Evolutionary conservation across 2,329 filamentous ascomycete genomes (phyloP), one percentile per base, ranked within the genome.

Genomic region (Coniella lustricola): DNA sequence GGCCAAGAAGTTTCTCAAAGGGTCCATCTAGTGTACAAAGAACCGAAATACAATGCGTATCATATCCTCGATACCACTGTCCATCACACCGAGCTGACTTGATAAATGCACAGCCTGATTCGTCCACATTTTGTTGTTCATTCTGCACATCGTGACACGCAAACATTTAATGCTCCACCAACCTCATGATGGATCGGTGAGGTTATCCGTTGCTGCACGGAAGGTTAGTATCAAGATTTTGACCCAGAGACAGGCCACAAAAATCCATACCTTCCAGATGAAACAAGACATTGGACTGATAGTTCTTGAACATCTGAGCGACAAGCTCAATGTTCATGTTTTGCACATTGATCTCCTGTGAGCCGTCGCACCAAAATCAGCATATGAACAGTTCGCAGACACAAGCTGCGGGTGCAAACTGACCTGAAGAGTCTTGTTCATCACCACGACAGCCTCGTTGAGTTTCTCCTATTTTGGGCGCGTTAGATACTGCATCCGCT

Each of bases 271-370:
- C 93, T 82, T 97, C 93, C 5, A 98, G 76, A 60, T 98, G 93
- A 65, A 98, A 97, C 5, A 97, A 72, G 13, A 97, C 91, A 60
- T 97, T 98, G 10, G 90, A 95, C 66, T 96, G 90, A 65, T 98
- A 98, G 69, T 97, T 98, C 73, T 97, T 96, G 75, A 97, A 98
- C 93, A 98, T 98, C 64, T 97, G 91, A 1, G 91, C 90, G 4
- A 97, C 93, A 3, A 97, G 77, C 70, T 97, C 93, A 32, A 96
- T 89, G 63, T 98, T 95, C 90, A 97, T 96, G 66, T 97, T 98
- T 61, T 95, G 87, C 48, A 96, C 84, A 62, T 97, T 97, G 75
- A 97, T 96, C 57, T 97, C 91, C 87, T 95, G 17, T 3, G 38
- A 58, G 3, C 22, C n/a, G 40, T 3, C 10, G n/a, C 20, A n/a